Conservation (phyloP, 225 moss, liverwort and hornwort species). For the Straminergon stramineum region DNA sequence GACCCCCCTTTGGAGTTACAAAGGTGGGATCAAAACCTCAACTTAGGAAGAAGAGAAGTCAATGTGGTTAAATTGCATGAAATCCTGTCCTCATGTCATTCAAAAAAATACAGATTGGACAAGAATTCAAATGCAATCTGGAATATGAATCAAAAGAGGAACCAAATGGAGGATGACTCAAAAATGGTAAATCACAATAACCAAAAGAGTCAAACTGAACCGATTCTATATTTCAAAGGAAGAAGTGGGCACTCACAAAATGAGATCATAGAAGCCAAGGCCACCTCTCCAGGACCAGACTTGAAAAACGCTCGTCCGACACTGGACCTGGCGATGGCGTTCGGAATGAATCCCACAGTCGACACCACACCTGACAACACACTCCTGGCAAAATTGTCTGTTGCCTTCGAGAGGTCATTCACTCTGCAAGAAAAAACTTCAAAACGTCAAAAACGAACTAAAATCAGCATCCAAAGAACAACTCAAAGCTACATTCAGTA, state of each 20-base stretch:
- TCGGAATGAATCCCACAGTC: conserved; percentile 45
- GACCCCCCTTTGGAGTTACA: not conserved
- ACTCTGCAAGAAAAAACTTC: conserved; percentile 22
- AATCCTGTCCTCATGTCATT: not conserved
- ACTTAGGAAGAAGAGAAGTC: not conserved
- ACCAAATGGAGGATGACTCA: not conserved
- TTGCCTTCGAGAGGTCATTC: conserved; percentile 43
- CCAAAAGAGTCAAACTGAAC: not conserved
- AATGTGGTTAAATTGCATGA: not conserved
- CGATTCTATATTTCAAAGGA: not conserved
- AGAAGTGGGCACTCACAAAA: conserved; percentile 1
- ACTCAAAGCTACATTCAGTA: not conserved
- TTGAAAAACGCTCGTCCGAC: conserved; percentile 61
- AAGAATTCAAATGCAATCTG: not conserved
- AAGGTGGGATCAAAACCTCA: not conserved
- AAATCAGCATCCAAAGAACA: not conserved
- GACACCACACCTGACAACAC: conserved; percentile 54
- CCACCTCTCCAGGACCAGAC: conserved; percentile 35
- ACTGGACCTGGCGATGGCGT: conserved; percentile 54
- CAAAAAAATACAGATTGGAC: not conserved
- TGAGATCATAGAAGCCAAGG: conserved; percentile 14
- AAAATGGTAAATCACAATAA: not conserved
- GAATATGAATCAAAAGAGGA: not conserved
- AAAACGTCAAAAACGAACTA: not conserved
- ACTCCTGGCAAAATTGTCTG: conserved; percentile 56